phyloP scores from a whole-genome alignment of 768 basidiomycete genomes.

The Lactarius indigo region DNA sequence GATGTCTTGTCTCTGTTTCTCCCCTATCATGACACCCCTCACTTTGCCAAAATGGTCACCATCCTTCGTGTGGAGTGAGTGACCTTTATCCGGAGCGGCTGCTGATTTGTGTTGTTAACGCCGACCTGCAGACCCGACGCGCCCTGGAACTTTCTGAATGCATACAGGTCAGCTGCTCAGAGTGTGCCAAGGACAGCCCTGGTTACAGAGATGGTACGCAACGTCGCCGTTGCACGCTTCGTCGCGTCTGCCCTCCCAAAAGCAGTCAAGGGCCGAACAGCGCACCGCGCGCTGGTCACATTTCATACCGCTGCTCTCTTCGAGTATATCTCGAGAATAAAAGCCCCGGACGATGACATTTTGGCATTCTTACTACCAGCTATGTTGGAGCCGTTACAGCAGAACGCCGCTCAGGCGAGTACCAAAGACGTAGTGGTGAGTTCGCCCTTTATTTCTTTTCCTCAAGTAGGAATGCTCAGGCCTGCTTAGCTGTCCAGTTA shows the following conservation, averaged over 20 bases:
- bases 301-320: conserved; percentile 81
- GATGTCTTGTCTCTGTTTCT: conserved; percentile 76
- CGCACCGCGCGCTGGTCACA: conserved; percentile 64
- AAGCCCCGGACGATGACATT: conserved; percentile 60
- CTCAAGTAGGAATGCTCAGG: background rate
- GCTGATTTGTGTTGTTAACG: background rate
- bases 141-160: conserved; percentile 62
- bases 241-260: conserved; percentile 60
- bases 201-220: conserved; percentile 72
- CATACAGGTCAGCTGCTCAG: conserved; percentile 75
- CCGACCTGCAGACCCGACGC: conserved; percentile 48
- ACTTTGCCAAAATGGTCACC: conserved; percentile 90
- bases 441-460: background rate
- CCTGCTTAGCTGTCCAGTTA: conserved; percentile 61
- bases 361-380: conserved; percentile 64
- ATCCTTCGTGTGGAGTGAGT: conserved; percentile 75
- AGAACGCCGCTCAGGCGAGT: conserved; percentile 3
- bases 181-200: conserved; percentile 69
- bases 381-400: conserved; percentile 53
- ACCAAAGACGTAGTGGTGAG: conserved; percentile 55
- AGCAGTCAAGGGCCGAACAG: conserved; percentile 43
- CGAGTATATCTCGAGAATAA: conserved; percentile 65
- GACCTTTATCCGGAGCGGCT: conserved; percentile 10
- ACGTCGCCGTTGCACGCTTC: conserved; percentile 69
- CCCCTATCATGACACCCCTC: conserved; percentile 92